Evolutionary conservation across 441 rosid species (phyloP).

Genomic region (Jatropha podagrica): DNA sequence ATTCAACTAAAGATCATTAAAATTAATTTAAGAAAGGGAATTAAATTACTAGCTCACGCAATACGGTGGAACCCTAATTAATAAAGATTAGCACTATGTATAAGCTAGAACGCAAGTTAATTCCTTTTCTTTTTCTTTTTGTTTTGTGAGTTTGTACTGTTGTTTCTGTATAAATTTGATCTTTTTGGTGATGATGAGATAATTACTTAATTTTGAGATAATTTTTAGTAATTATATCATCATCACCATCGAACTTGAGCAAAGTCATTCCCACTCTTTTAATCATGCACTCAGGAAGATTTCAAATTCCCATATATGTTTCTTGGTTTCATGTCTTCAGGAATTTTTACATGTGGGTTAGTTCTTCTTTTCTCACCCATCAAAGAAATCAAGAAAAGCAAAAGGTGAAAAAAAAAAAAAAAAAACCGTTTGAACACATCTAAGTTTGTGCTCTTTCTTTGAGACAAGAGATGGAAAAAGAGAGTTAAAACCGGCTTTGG

Average conservation of each 20-base stretch:
- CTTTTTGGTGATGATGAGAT: too few relatives aligned
- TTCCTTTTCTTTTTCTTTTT: neutral
- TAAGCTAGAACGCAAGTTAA: neutral
- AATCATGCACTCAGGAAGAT: constrained; percentile 15
- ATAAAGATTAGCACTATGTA: neutral
- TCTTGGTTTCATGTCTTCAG: neutral
- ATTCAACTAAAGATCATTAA: neutral
- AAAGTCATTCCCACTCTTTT: constrained; percentile 1
- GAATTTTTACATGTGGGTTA: neutral
- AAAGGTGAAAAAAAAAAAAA: neutral
- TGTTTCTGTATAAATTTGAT: too few relatives aligned
- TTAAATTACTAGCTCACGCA: neutral
- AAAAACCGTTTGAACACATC: constrained; percentile 18
- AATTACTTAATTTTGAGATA: too few relatives aligned
- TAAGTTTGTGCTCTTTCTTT: constrained; percentile 21
- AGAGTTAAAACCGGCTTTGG: constrained; percentile 1
- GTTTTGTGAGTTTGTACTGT: too few relatives aligned
- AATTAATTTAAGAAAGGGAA: too few relatives aligned
- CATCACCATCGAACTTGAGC: neutral
- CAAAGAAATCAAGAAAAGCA: neutral
- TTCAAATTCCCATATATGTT: constrained; percentile 19
- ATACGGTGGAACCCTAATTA: neutral
- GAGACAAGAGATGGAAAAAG: constrained; percentile 2
- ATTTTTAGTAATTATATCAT: too few relatives aligned
- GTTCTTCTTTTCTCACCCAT: neutral